Evolutionary conservation across 2,329 filamentous ascomycete species (phyloP), one percentile per base, ranked within the genome.

Genomic region (Alternaria alternata): DNA sequence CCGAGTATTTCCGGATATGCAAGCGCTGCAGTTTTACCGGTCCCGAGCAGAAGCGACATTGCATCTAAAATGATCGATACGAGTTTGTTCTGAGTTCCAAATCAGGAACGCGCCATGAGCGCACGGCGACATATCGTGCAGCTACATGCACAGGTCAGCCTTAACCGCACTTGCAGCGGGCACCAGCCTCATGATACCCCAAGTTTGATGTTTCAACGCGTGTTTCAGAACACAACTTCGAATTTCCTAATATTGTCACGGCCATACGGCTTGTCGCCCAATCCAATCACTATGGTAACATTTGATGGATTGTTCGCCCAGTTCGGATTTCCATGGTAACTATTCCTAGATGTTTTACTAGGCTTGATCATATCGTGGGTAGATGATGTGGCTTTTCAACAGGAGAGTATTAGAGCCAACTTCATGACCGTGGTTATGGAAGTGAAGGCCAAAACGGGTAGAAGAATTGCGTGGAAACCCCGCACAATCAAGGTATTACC

Each of bases 131-230:
- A 47, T 34, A 54, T 58, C 36, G 51, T 57, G 55, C 41, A 58
- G 49, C 54, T 30, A 16, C 20, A 16, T 14, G 39, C 39, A 24
- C 39, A 24, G 11, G 36, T 58, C 55, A 61, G 61, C 57, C 57
- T 44, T 61, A 58, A 49, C 58, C 54, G 61, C 46, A 43, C 39
- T 47, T 38, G 51, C 61, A 54, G 52, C 57, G 41, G 44, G 53
- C 53, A 52, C 51, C 61, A 56, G 48, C 34, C 57, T 51, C 41
- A 47, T 26, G 43, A 42, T 28, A 46, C 46, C 46, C 53, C 53
- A 46, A 49, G 42, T 36, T 47, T 53, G 36, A 34, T 28, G 34
- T 57, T 53, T 57, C 54, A 61, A 53, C 20, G 30, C 26, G 24
- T 39, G 38, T 56, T 39, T 54, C 44, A 59, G 32, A 12, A 28